These are phyloP conservation scores for Coemansia sp. DNA, from an alignment of 192 early-diverging fungal genomes.

Conservation along the genomic window DNA sequence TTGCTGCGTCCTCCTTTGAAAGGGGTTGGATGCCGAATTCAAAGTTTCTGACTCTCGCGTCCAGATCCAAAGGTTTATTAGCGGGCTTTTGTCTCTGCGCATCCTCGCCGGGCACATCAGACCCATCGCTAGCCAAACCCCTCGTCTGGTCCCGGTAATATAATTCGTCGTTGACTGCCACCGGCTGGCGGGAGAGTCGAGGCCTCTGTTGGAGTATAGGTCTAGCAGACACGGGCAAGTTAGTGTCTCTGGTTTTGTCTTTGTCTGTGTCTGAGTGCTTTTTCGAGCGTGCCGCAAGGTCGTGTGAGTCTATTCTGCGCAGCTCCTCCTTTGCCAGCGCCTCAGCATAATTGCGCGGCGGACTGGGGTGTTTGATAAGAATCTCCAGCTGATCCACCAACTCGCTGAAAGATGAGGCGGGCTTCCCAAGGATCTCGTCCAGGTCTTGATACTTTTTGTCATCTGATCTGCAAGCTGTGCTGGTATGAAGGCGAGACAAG, in stretches of 20 bases:
- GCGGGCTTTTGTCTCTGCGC: background rate
- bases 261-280: background rate
- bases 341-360: conserved; percentile 53
- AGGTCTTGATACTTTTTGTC: conserved; percentile 26
- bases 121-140: background rate
- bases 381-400: conserved; percentile 44
- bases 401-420: conserved; percentile 35
- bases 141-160: background rate
- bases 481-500: conserved; percentile 1
- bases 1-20: conserved; percentile 20
- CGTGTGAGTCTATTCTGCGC: conserved; percentile 26
- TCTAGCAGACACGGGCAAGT: background rate
- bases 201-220: conserved; percentile 21
- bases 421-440: conserved; percentile 33
- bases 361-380: conserved; percentile 47
- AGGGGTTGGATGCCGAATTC: conserved; percentile 16
- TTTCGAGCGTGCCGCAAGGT: conserved; percentile 15
- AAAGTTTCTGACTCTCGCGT: background rate
- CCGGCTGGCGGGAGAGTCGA: conserved; percentile 14
- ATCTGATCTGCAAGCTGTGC: background rate
- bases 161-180: too few species aligned
- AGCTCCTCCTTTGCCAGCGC: conserved; percentile 54
- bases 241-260: background rate
- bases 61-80: background rate
- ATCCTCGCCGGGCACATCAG: background rate